Conservation (phyloP, 805 yeast species). For the Kazachstania kunashirensis region DNA sequence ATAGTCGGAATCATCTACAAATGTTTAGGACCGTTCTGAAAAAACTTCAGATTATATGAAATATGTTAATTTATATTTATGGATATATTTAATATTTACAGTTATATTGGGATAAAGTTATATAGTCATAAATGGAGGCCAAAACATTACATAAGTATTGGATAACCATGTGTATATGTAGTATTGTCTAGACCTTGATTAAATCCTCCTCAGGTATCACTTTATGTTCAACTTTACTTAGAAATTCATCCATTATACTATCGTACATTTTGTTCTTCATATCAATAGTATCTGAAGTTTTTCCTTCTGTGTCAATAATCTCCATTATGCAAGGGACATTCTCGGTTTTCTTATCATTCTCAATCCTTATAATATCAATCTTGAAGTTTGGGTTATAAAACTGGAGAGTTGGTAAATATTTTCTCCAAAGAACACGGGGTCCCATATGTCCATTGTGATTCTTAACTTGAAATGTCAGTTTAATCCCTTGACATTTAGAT, state of each 20-base stretch:
- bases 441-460: conserved; percentile 52
- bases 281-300: conserved; percentile 34
- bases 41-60: too few species aligned
- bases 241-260: conserved; percentile 49
- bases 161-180: too few species aligned
- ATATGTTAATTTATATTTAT: too few species aligned
- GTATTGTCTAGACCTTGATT: conserved; percentile 26
- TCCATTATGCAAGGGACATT: conserved; percentile 25
- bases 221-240: conserved; percentile 42
- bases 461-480: conserved; percentile 42
- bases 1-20: too few species aligned
- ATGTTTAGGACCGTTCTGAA: too few species aligned
- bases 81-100: too few species aligned
- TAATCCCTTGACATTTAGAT: conserved; percentile 30
- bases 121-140: too few species aligned
- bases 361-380: conserved; percentile 50
- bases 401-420: conserved; percentile 62
- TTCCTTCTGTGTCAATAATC: conserved; percentile 14
- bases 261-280: conserved; percentile 41
- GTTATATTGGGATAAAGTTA: too few species aligned
- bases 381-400: conserved; percentile 72
- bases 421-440: conserved; percentile 65
- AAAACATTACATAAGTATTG: too few species aligned
- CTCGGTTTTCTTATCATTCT: conserved; percentile 21
- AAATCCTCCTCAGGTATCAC: conserved; percentile 38